Evolutionary conservation across 2,329 filamentous ascomycete species (phyloP).

Genomic region (Sporothrix globosa): DNA sequence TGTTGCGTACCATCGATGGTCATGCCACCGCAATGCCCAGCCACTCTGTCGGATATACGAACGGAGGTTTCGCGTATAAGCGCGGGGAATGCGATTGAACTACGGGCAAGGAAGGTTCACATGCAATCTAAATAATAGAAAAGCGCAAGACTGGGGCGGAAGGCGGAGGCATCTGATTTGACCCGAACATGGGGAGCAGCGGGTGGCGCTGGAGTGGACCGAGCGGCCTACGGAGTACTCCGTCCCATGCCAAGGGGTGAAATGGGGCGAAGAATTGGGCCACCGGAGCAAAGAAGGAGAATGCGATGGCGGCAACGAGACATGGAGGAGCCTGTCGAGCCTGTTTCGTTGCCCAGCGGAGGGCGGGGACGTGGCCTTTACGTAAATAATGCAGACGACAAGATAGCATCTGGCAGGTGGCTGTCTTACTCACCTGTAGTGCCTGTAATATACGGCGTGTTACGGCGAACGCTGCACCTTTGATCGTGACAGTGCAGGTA

Average conservation of each 20-base stretch:
- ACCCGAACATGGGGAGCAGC: neutral
- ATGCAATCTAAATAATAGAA: neutral
- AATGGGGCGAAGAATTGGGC: neutral
- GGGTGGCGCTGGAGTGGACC: neutral
- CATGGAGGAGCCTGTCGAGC: too few species aligned
- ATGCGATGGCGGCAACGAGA: too few species aligned
- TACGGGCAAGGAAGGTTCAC: neutral
- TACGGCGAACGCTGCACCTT: too few species aligned
- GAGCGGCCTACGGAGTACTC: neutral
- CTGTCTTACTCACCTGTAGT: too few species aligned
- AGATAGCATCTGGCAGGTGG: neutral
- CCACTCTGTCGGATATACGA: conserved; percentile 35
- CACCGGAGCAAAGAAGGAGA: neutral
- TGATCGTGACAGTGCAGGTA: too few species aligned
- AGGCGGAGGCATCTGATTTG: neutral
- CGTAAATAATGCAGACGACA: neutral
- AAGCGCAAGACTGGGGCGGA: neutral
- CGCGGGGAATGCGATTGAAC: conserved; percentile 27
- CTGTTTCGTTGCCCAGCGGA: too few species aligned
- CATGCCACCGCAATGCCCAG: neutral
- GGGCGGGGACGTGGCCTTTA: too few species aligned
- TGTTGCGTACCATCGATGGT: too few species aligned
- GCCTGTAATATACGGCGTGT: too few species aligned
- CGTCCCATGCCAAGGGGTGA: too few species aligned
- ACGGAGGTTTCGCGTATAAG: conserved; percentile 34